phyloP scores from a whole-genome alignment of 768 basidiomycete species.

The Antrodiella citrinella region DNA sequence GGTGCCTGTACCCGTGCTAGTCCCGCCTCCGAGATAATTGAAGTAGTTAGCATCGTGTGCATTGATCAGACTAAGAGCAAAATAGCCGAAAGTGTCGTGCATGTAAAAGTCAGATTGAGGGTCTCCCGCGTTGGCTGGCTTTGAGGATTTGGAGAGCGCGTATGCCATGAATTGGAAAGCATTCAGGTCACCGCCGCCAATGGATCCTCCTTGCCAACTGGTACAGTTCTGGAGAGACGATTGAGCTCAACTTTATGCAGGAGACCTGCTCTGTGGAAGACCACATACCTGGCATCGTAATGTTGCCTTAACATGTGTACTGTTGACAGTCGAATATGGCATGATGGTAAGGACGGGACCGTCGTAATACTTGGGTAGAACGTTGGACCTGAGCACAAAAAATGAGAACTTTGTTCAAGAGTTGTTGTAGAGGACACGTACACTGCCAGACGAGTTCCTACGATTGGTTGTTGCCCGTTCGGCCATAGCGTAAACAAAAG shows the following conservation, averaged over 20 bases:
- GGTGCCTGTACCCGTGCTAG: no score
- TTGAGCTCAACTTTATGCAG: background rate
- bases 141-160: conserved; percentile 16
- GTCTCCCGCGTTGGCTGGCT: conserved; percentile 17
- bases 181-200: conserved; percentile 18
- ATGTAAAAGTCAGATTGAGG: conserved; percentile 21
- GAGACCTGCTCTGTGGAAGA: no score
- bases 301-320: conserved; percentile 20
- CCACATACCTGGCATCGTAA: conserved; percentile 23
- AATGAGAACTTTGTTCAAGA: no score
- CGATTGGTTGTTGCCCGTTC: conserved; percentile 14
- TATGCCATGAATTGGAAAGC: conserved; percentile 20
- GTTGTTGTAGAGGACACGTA: no score
- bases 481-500: conserved; percentile 23
- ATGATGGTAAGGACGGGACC: conserved; percentile 21
- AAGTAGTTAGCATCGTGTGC: conserved; percentile 16
- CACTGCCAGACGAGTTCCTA: conserved; percentile 21
- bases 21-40: conserved; percentile 12
- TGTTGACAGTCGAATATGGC: conserved; percentile 18
- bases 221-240: conserved; percentile 24
- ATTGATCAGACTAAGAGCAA: conserved; percentile 17
- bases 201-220: conserved; percentile 20
- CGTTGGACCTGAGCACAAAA: conserved; percentile 22
- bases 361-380: conserved; percentile 16
- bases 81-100: conserved; percentile 23